phyloP scores from a whole-genome alignment of 2,329 filamentous ascomycete genomes.

The Cladosporium phlei region DNA sequence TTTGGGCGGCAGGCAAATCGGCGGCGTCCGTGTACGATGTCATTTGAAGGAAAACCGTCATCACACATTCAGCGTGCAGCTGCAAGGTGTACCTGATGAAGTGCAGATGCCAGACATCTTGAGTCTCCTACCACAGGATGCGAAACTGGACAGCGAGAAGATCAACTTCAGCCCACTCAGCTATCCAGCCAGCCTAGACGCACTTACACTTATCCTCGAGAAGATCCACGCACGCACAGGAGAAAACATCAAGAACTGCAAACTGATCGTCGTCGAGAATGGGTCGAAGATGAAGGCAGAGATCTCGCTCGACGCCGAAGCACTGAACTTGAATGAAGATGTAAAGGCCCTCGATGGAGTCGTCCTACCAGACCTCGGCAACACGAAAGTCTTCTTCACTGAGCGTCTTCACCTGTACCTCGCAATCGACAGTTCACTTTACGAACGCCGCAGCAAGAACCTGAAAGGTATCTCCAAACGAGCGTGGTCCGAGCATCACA shows the following conservation, averaged over 20 bases:
- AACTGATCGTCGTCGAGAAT: neutral
- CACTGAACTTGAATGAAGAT: neutral
- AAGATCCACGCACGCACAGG: neutral
- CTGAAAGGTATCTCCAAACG: slow-evolving; percentile 1
- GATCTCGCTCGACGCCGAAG: neutral
- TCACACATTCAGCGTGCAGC: neutral
- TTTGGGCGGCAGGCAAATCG: neutral
- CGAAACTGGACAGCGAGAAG: neutral
- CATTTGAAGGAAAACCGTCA: neutral
- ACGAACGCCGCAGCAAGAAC: neutral
- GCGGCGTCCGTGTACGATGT: neutral
- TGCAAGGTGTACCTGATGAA: neutral
- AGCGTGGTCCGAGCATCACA: slow-evolving; percentile 13
- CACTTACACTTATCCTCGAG: neutral
- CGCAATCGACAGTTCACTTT: neutral
- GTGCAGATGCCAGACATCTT: neutral
- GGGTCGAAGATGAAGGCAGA: neutral
- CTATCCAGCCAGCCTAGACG: neutral
- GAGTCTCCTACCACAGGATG: neutral
- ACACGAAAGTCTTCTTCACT: neutral
- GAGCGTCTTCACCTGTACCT: neutral
- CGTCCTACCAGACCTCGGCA: neutral
- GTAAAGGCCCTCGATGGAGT: neutral
- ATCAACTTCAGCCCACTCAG: neutral
- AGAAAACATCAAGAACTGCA: neutral